A percentile compares a stretch with the other conserved stretches of the same genome.
phyloP scores from a whole-genome alignment of 2,329 filamentous ascomycete genomes.

The Talaromyces verruculosus region DNA sequence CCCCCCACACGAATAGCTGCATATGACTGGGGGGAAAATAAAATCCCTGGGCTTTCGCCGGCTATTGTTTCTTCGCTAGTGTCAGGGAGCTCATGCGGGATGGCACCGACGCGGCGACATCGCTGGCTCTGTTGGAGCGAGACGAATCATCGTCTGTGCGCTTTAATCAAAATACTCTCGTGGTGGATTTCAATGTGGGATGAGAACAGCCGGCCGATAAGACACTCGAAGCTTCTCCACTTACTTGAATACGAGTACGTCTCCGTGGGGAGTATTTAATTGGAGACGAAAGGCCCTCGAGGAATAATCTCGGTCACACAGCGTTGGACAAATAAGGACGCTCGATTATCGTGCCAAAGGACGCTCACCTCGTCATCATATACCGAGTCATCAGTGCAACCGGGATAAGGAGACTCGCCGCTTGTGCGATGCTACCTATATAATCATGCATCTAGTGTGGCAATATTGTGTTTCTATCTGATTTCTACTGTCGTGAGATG shows the following conservation, averaged over 20 bases:
- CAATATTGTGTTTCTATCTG: background rate
- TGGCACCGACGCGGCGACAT: slow-evolving; percentile 13
- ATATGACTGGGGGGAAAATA: slow-evolving; percentile 19
- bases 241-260: background rate
- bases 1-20: slow-evolving; percentile 15
- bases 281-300: background rate
- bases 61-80: slow-evolving; percentile 12
- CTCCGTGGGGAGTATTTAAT: slow-evolving; percentile 2
- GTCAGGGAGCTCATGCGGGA: background rate
- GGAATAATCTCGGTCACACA: background rate
- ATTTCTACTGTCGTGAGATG: background rate
- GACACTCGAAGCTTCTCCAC: background rate
- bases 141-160: slow-evolving; percentile 11
- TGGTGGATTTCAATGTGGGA: background rate
- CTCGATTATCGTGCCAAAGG: background rate
- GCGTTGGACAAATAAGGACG: background rate
- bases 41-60: background rate
- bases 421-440: background rate
- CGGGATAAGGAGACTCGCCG: background rate
- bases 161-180: background rate
- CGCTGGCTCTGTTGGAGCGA: background rate
- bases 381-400: background rate
- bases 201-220: background rate
- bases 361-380: background rate
- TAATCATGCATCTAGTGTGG: background rate